Base-by-base conservation (phyloP, 306 rosid genomes). In the Gleditsia sinensis region DNA sequence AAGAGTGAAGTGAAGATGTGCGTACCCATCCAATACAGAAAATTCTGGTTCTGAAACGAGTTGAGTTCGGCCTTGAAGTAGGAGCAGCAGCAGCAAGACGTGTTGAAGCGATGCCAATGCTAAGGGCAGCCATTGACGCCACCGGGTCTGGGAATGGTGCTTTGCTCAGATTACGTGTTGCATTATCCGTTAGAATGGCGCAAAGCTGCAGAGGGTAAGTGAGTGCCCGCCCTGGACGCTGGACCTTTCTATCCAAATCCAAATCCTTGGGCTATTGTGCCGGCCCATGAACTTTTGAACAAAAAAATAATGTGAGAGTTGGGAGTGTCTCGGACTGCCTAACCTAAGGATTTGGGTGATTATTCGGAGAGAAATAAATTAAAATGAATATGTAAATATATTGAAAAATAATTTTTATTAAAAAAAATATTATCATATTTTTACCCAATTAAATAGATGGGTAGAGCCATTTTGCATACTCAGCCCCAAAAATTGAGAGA, bases 21-120 rank as follows among this genome's bases (percentile, higher is more conserved):
- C 34, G 48, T 86, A 93, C 98, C 98, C 98, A 89, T 53, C 77
- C 78, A 77, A 93, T 0, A 63, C 92, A 90, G 36, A 69, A 75
- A 67, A 90, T 84, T 61, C 46, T 77, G 76, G 82, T 21, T 24
- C 81, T 85, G 71, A 28, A 62, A 33, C 48, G 61, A 54, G 21
- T 21, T 2, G 56, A 48, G 5, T 27, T 77, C 1, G 51, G 77
- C 59, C 51, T 58, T 6, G 75, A 5, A 49, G 81, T 25, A 45
- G 45, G 40, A 75, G 56, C 39, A 43, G 56, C 21, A 37, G 67
- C 21, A 37, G 67, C 60, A 13, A 83, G 25, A 63, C 61, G 21
- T 65, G 88, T 45, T 32, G 85, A 56, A 23, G 86, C 85, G 39
- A 93, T 60, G 73, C 95, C 92, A 27, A 90, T 48, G 84, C 88